Base-by-base conservation (phyloP, 768 basidiomycete species). In the Omphalotus guepiniiformis region DNA sequence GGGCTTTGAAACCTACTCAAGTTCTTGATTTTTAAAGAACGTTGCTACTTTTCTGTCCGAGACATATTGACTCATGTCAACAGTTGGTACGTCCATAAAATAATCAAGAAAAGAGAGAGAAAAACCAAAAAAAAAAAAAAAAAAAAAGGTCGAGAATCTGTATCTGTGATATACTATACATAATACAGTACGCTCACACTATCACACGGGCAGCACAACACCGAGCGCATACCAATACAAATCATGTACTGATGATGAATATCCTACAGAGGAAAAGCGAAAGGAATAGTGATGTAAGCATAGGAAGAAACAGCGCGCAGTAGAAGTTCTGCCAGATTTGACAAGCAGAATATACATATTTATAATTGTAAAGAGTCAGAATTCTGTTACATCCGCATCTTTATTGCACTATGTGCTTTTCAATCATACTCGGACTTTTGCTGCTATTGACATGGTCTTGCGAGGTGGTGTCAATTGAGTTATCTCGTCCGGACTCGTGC, bases 391-490 rank as follows among this genome's bases (percentile, higher is more conserved):
- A 9, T 40, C 26, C 8, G 2, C 29, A 39, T 7, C 29, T 37
- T 18, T 42, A 48, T 16, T 36, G 28, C 18, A 39, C 23, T 4
- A 37, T 30, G 26, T 36, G 36, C 37, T 53, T 53, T 27, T 53
- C 48, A 5, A 39, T 35, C 23, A 35, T 44, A 7, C 29, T 43
- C 22, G 37, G 16, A 23, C 34, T 48, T 48, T 62, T 29, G 55
- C 59, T 30, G 53, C 55, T 29, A 56, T 58, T 4, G 56, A 58
- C 25, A 61, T 61, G 37, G 32, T 50, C 62, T 29, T 54, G 60
- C 12, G 62, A 63, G 21, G 58, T 58, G 1, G 66, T 64, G 30
- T 64, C 68, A 30, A 66, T 53, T 1, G 66, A 68, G 39, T 60
- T 55, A 15, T 55, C 56, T 2, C 66, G 67, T 38, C 57, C 59